These are phyloP conservation scores for Dendrothele bispora DNA, from an alignment of 768 basidiomycete species.

Conservation along the genomic window DNA sequence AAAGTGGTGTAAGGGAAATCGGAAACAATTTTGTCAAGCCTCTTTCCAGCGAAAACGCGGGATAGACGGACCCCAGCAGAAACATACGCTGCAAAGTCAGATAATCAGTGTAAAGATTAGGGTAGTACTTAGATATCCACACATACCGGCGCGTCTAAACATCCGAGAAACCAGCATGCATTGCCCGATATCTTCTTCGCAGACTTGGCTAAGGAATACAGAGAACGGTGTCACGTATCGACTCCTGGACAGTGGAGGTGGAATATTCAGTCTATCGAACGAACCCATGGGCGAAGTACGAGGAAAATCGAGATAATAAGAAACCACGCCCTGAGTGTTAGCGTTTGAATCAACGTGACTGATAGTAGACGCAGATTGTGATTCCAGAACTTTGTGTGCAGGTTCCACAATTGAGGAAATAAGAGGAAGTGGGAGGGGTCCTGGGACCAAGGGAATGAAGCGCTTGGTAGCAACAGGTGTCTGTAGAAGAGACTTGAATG, in stretches of 20 bases:
- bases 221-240: slow-evolving; percentile 54
- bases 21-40: slow-evolving; percentile 40
- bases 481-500: too few species aligned
- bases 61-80: slow-evolving; percentile 54
- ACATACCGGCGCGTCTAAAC: slow-evolving; percentile 63
- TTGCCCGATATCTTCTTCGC: slow-evolving; percentile 38
- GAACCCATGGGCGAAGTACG: slow-evolving; percentile 8
- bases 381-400: neutral
- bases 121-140: slow-evolving; percentile 5
- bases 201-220: slow-evolving; percentile 51
- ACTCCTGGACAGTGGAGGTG: slow-evolving; percentile 59
- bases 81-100: slow-evolving; percentile 56
- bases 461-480: too few species aligned
- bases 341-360: too few species aligned
- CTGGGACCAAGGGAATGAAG: neutral
- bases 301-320: slow-evolving; percentile 36
- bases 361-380: neutral
- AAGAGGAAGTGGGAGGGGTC: neutral
- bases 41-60: slow-evolving; percentile 47
- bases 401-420: neutral
- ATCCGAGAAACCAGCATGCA: slow-evolving; percentile 58
- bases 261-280: slow-evolving; percentile 48
- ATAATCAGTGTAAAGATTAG: neutral
- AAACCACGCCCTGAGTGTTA: neutral
- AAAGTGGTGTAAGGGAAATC: slow-evolving; percentile 45